phyloP scores from a whole-genome alignment of 1,284 basidiomycete genomes.

The Moniliella sp. region DNA sequence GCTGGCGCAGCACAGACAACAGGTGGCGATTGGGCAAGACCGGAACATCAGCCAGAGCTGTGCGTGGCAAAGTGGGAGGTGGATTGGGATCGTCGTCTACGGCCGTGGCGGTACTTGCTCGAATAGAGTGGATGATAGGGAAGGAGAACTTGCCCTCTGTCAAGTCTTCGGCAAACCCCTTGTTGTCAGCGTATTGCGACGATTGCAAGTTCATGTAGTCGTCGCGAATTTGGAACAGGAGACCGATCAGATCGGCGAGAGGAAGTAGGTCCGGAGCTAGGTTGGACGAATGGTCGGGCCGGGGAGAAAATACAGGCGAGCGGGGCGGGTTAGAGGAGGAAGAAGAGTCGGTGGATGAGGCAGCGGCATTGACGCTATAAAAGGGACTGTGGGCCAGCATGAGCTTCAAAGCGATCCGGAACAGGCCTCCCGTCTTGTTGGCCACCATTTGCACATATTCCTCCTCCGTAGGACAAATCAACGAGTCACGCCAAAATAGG shows the following conservation, averaged over 20 bases:
- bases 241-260: conserved; percentile 74
- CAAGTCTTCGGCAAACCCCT: conserved; percentile 81
- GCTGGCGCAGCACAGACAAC: conserved; percentile 21
- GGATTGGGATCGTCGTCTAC: background rate
- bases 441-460: conserved; percentile 91
- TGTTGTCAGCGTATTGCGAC: conserved; percentile 62
- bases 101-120: conserved; percentile 24
- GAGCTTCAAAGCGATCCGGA: conserved; percentile 74
- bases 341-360: background rate
- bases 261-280: conserved; percentile 39
- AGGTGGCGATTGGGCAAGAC: conserved; percentile 12
- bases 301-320: background rate
- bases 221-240: conserved; percentile 87
- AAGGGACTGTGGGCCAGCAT: conserved; percentile 53
- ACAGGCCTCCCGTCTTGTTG: conserved; percentile 90
- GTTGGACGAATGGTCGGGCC: background rate
- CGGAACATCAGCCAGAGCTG: background rate
- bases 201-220: conserved; percentile 91
- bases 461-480: conserved; percentile 77
- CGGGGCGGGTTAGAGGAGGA: background rate
- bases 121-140: conserved; percentile 69
- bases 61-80: background rate
- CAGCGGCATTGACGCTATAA: background rate
- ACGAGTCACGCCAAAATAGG: conserved; percentile 73
- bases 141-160: conserved; percentile 93